These are phyloP conservation scores for Naganishia vaughanmartiniae DNA, from an alignment of 768 basidiomycete genomes.

Conservation along the genomic window DNA sequence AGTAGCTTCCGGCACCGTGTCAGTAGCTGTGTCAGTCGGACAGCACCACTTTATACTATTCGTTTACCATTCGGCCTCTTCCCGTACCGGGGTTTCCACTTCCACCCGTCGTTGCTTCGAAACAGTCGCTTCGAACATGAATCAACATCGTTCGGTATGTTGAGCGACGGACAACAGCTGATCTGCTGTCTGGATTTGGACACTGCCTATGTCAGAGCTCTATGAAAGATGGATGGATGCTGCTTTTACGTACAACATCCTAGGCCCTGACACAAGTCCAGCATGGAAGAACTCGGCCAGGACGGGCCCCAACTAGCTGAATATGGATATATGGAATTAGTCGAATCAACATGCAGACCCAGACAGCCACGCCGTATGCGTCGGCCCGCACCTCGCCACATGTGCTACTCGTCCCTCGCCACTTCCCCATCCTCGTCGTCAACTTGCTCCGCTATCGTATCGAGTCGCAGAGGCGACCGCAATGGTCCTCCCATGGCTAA, in stretches of 20 bases:
- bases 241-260: too few relatives aligned
- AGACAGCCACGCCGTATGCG: background rate
- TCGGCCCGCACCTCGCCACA: background rate
- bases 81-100: background rate
- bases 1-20: too few relatives aligned
- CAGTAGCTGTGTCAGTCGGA: background rate
- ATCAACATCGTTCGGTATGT: background rate
- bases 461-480: background rate
- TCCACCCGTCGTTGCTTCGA: background rate
- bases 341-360: background rate
- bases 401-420: background rate
- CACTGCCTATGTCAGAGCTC: background rate
- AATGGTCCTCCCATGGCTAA: background rate
- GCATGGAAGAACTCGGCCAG: background rate
- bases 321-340: background rate
- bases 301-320: background rate
- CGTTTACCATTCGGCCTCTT: too few relatives aligned
- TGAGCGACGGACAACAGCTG: background rate
- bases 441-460: background rate
- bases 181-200: background rate
- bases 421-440: background rate
- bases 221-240: too few relatives aligned
- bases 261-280: too few relatives aligned
- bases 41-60: background rate
- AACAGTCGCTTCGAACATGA: background rate